Percentiles rank a stretch among this genome's conserved stretches.
Evolutionary conservation across 2,329 filamentous ascomycete genomes (phyloP).

Genomic region (Alternaria brassicae): DNA sequence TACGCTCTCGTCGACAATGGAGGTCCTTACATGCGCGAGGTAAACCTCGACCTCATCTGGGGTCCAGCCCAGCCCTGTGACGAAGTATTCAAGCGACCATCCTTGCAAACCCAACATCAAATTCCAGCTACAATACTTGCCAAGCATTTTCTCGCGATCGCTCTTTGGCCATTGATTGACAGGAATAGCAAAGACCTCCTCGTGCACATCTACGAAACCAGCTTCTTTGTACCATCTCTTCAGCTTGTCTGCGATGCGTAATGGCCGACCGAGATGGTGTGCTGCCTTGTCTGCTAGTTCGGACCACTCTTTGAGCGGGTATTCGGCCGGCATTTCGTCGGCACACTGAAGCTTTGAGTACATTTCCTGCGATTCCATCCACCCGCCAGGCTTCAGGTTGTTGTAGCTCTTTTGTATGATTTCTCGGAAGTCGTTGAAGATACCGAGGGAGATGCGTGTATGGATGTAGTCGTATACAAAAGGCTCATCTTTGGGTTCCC

Average conservation of each 20-base stretch:
- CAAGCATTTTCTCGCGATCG: constrained; percentile 55
- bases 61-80: constrained; percentile 54
- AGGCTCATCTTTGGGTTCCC: constrained; percentile 50
- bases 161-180: constrained; percentile 61
- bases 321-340: constrained; percentile 58
- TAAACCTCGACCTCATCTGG: constrained; percentile 55
- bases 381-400: constrained; percentile 65
- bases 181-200: constrained; percentile 61
- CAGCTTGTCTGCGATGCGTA: constrained; percentile 61
- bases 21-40: constrained; percentile 52
- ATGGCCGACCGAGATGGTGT: constrained; percentile 54
- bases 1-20: constrained; percentile 49
- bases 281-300: constrained; percentile 54
- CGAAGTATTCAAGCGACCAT: constrained; percentile 54
- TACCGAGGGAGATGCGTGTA: constrained; percentile 64
- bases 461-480: constrained; percentile 65
- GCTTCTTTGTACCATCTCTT: constrained; percentile 63
- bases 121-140: constrained; percentile 58
- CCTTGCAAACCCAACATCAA: constrained; percentile 56
- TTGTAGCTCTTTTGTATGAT: constrained; percentile 61
- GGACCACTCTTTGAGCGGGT: constrained; percentile 59
- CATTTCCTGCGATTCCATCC: constrained; percentile 54
- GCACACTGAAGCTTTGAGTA: constrained; percentile 59
- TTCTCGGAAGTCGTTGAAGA: constrained; percentile 63
- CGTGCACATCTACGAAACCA: constrained; percentile 65